These are phyloP conservation scores for Geotrichum citri-aurantii DNA, from an alignment of 1,139 yeast genomes.

Conservation along the genomic window DNA sequence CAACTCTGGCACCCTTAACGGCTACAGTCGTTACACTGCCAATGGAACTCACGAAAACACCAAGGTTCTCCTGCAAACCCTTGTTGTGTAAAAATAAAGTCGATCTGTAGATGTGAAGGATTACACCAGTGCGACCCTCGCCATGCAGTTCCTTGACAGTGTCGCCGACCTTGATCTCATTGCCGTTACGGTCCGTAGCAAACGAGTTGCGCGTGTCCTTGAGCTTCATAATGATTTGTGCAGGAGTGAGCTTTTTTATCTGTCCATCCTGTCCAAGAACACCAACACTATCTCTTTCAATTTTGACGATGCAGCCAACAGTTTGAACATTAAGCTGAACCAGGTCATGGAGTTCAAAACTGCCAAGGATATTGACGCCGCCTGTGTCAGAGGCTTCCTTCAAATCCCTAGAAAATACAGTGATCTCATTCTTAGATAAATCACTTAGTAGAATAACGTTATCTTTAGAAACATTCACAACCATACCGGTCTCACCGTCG, in stretches of 20 bases:
- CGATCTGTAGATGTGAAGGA: conserved; percentile 79
- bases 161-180: conserved; percentile 82
- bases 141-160: conserved; percentile 78
- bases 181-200: conserved; percentile 82
- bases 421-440: conserved; percentile 78
- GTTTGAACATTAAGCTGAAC: conserved; percentile 82
- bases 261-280: conserved; percentile 85
- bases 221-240: conserved; percentile 73
- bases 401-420: conserved; percentile 83
- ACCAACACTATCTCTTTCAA: conserved; percentile 79
- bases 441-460: conserved; percentile 87
- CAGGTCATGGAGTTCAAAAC: conserved; percentile 81
- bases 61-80: conserved; percentile 75
- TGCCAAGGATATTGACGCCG: conserved; percentile 50
- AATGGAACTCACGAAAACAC: conserved; percentile 79
- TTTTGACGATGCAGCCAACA: conserved; percentile 85
- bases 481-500: conserved; percentile 90
- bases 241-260: conserved; percentile 62
- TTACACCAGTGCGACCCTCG: conserved; percentile 80
- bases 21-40: conserved; percentile 77
- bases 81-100: conserved; percentile 74
- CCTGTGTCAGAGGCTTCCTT: conserved; percentile 50
- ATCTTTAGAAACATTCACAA: conserved; percentile 73
- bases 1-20: conserved; percentile 69
- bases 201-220: conserved; percentile 58